A percentile compares a stretch with the other conserved stretches of the same genome.
Evolutionary conservation across 768 basidiomycete genomes (phyloP).

Genomic region (Rhodotorula diobovata): DNA sequence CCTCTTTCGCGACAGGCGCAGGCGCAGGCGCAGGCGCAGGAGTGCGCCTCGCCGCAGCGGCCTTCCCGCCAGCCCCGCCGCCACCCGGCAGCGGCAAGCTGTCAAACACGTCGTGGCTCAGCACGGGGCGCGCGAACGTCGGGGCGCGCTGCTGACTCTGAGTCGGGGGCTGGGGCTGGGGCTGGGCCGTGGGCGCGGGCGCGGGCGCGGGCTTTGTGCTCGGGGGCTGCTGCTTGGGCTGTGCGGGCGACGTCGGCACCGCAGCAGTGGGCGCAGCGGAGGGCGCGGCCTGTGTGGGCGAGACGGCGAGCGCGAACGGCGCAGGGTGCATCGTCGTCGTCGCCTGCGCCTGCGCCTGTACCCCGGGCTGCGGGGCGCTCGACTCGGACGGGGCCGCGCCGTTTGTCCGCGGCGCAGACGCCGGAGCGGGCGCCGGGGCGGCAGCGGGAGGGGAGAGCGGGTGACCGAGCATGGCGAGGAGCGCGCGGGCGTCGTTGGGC

Average conservation of each 20-base stretch:
- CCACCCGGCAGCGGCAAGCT: conserved; percentile 12
- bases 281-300: not conserved
- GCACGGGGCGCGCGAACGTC: conserved; percentile 21
- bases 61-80: too few species aligned
- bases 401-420: not conserved
- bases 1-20: too few species aligned
- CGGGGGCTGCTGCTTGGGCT: too few species aligned
- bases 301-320: not conserved
- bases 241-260: too few species aligned
- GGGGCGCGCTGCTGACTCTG: too few species aligned
- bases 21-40: too few species aligned
- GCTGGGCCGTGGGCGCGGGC: too few species aligned
- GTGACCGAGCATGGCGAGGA: conserved; percentile 4
- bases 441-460: not conserved
- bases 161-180: too few species aligned
- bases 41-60: too few species aligned
- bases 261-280: too few species aligned
- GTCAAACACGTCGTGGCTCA: conserved; percentile 31
- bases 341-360: not conserved
- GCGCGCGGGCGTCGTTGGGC: conserved; percentile 12
- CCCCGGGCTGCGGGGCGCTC: not conserved
- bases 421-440: not conserved
- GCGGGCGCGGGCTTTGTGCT: not conserved
- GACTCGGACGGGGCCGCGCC: not conserved
- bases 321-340: not conserved